Base-by-base conservation (phyloP, 345 rosid species). In the Geranium rotundifolium region DNA sequence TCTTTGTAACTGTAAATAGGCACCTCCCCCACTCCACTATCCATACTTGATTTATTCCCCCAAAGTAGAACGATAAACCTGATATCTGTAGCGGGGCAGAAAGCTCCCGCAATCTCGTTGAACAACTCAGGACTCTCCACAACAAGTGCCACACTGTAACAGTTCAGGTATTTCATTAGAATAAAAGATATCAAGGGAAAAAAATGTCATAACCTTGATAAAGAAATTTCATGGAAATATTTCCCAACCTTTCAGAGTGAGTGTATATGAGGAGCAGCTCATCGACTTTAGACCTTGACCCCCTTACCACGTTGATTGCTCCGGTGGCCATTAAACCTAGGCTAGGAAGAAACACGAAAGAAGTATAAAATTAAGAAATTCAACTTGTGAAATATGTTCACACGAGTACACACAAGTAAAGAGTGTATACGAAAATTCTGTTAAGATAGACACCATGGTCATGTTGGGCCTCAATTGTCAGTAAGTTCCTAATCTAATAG, bases 251-350 rank as follows among this genome's bases (percentile, higher is more conserved):
- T 69, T 92, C 98, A 17, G 98, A 92, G 70, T 87, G 98, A 69
- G 29, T 66, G 76, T 92, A 89, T 81, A 92, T 89, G 39, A 82
- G 88, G 68, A 93, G 71, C 64, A 93, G 80, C 76, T 93, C 99
- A 71, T 87, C 91, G 34, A 77, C 80, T 30, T 97, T 80, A 49
- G 98, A 89, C 69, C 91, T 87, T 16, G 95, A 83, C 63, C 96
- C 96, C 73, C 98, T 84, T 29, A 85, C 98, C 76, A 89, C 91
- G 77, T 93, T 83, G 64, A 93, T 79, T 71, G 97, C 96, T 73
- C 99, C 99, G 58, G 73, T 83, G 57, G 99, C 89, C 99, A 93
- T 87, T 29, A 83, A 84, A 60, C 97, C 97, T 93, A 64, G 39
- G 67, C 49, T 60, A 71, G 69, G 63, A 63, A 54, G 59, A 57